Percentiles rank a stretch among this genome's conserved stretches.
These are phyloP conservation scores for Chaetomiaceae sp. DNA, from an alignment of 2,329 filamentous ascomycete genomes.

Conservation along the genomic window DNA sequence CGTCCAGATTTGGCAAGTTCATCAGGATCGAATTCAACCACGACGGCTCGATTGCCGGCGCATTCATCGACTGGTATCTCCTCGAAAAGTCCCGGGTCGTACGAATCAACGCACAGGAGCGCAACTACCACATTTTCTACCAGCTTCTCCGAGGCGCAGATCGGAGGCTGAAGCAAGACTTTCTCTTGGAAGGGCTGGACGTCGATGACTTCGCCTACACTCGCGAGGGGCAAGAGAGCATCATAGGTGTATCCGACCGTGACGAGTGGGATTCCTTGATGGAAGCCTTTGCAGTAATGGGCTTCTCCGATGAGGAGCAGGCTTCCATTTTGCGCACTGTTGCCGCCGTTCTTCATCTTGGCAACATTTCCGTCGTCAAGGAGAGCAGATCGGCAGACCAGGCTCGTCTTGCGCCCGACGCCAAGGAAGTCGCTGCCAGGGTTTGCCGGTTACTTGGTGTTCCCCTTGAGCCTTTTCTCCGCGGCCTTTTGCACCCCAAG, in stretches of 20 bases:
- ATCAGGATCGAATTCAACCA: slow-evolving; percentile 94
- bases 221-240: slow-evolving; percentile 83
- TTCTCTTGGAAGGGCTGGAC: slow-evolving; percentile 69
- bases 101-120: slow-evolving; percentile 76
- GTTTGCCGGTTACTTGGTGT: slow-evolving; percentile 85
- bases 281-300: slow-evolving; percentile 93
- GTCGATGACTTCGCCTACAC: slow-evolving; percentile 91
- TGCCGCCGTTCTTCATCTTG: slow-evolving; percentile 86
- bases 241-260: slow-evolving; percentile 81
- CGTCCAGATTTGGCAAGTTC: slow-evolving; percentile 96
- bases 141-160: slow-evolving; percentile 86
- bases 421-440: slow-evolving; percentile 67
- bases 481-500: slow-evolving; percentile 82
- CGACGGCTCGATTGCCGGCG: slow-evolving; percentile 84
- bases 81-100: slow-evolving; percentile 98
- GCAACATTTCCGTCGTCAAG: slow-evolving; percentile 84
- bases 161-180: slow-evolving; percentile 64
- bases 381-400: slow-evolving; percentile 90
- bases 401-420: slow-evolving; percentile 73
- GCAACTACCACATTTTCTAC: slow-evolving; percentile 97
- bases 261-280: slow-evolving; percentile 88
- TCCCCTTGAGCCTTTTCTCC: slow-evolving; percentile 75
- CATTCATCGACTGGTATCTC: slow-evolving; percentile 98
- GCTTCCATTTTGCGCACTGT: slow-evolving; percentile 77
- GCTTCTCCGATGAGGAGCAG: slow-evolving; percentile 83